These are phyloP conservation scores for bread wheat (Triticum aestivum) DNA, from an alignment of 176 grass and related monocot species.

Conservation along the genomic window IWGSC_CS_RefSeq_v2.1 NC_057794.1:500940469-500940968, in stretches of 20 bases:
- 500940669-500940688: neutral
- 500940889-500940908: no score
- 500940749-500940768: slow-evolving; percentile 32
- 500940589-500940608: slow-evolving; percentile 26
- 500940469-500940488: neutral
- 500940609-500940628: slow-evolving; percentile 39
- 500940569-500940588: slow-evolving; percentile 19
- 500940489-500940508: neutral
- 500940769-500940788: neutral
- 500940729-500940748: slow-evolving; percentile 40
- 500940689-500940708: neutral
- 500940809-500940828: neutral
- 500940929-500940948: neutral
- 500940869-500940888: neutral
- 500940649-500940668: slow-evolving; percentile 21
- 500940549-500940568: slow-evolving; percentile 44
- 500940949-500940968: neutral
- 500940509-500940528: slow-evolving; percentile 45
- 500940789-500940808: neutral
- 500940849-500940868: neutral
- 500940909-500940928: neutral
- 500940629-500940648: slow-evolving; percentile 10
- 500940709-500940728: slow-evolving; percentile 8
- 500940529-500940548: slow-evolving; percentile 53
- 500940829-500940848: neutral